phyloP scores from a whole-genome alignment of 148 eudicot species.

The Rhododendron griersonianum region DNA sequence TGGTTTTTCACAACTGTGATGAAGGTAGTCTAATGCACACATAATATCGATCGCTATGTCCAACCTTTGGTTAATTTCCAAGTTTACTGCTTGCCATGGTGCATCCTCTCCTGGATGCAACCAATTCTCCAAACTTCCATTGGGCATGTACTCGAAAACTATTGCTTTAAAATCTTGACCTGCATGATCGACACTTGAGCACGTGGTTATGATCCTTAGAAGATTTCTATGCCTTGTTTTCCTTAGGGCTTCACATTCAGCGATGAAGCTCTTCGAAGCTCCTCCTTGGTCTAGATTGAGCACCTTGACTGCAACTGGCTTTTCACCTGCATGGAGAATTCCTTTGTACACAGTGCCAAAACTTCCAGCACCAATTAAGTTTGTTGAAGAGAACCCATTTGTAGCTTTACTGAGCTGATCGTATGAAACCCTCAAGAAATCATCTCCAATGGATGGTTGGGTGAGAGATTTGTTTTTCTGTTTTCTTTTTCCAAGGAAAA shows the following conservation, averaged over 20 bases:
- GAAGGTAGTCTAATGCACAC: background rate
- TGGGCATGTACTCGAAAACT: background rate
- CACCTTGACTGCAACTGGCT: constrained; percentile 10
- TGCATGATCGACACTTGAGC: background rate
- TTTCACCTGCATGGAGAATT: background rate
- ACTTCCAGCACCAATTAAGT: background rate
- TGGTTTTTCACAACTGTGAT: background rate
- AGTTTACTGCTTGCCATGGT: background rate
- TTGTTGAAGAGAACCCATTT: background rate
- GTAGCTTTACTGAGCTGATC: constrained; percentile 4
- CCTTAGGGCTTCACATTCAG: constrained; percentile 6
- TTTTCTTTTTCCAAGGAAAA: background rate
- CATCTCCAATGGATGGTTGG: background rate
- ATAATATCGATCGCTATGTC: background rate
- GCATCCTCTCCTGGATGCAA: background rate
- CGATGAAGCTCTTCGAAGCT: constrained; percentile 11
- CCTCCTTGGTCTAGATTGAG: background rate
- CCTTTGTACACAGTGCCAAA: background rate
- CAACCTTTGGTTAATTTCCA: background rate
- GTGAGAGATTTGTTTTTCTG: background rate
- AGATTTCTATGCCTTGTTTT: constrained; percentile 9
- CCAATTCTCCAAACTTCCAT: constrained; percentile 8
- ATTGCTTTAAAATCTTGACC: constrained; percentile 1
- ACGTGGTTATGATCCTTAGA: background rate
- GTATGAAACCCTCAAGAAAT: background rate